A percentile compares a stretch with the other conserved stretches of the same genome.
Conservation (phyloP, 306 rosid species). For the Casuarina glauca region DNA sequence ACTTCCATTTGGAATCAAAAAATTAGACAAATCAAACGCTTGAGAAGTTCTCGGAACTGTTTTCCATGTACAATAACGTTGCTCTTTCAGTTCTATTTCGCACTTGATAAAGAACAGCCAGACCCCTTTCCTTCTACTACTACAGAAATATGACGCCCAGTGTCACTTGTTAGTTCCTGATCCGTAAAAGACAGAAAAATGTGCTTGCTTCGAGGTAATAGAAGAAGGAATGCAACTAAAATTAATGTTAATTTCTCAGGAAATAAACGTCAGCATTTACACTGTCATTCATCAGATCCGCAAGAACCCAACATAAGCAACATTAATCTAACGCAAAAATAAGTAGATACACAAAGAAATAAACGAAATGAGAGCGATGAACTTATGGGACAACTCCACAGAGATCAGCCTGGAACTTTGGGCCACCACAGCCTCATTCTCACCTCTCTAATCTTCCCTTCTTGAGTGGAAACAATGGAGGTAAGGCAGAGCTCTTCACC, state of each 20-base stretch:
- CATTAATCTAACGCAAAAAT: slow-evolving; percentile 50
- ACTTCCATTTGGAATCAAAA: neutral
- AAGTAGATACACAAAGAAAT: slow-evolving; percentile 26
- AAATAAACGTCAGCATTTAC: slow-evolving; percentile 80
- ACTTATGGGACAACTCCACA: slow-evolving; percentile 43
- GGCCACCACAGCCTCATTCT: slow-evolving; percentile 11
- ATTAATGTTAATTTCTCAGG: slow-evolving; percentile 34
- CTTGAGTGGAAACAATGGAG: slow-evolving; percentile 85
- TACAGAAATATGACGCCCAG: slow-evolving; percentile 25
- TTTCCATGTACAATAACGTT: neutral
- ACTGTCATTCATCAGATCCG: slow-evolving; percentile 61
- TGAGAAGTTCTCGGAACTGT: neutral
- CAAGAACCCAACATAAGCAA: slow-evolving; percentile 54
- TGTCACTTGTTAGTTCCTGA: slow-evolving; percentile 18
- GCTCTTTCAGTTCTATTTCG: neutral
- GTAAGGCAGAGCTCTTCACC: slow-evolving; percentile 72
- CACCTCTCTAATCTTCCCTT: slow-evolving; percentile 81
- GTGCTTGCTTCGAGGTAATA: slow-evolving; percentile 27
- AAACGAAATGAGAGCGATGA: slow-evolving; percentile 29
- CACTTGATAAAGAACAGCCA: neutral
- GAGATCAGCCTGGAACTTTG: neutral
- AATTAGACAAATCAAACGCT: neutral
- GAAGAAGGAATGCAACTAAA: slow-evolving; percentile 17
- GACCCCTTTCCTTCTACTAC: neutral
- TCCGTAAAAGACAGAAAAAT: slow-evolving; percentile 21